These are phyloP conservation scores for Polytrichum commune DNA, from an alignment of 225 moss, liverwort and hornwort genomes.

Conservation along the genomic window DNA sequence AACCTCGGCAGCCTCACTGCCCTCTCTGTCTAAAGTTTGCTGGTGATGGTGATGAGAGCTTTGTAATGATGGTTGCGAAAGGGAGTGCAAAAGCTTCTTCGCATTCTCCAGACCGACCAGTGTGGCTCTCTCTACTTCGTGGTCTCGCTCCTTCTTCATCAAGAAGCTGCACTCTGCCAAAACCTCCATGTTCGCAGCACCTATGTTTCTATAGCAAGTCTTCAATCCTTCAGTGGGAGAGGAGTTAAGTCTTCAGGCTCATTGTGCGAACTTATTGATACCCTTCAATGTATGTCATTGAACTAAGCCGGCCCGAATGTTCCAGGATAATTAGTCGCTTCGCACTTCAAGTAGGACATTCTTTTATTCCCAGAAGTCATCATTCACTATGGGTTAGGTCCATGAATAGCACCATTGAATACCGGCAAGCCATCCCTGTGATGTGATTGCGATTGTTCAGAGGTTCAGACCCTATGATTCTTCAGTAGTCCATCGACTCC, in stretches of 20 bases:
- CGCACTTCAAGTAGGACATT: no score
- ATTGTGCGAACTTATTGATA: no score
- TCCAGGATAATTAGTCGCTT: no score
- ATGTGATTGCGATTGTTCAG: no score
- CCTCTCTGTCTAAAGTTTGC: constrained; percentile 19
- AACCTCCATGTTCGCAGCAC: constrained; percentile 15
- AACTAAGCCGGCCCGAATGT: no score
- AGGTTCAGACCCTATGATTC: no score
- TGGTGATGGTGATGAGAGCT: not conserved
- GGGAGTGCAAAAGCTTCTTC: constrained; percentile 20
- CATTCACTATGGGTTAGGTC: no score
- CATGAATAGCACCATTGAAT: no score
- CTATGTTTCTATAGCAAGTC: not conserved
- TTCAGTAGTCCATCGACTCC: no score
- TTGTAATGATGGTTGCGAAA: constrained; percentile 16
- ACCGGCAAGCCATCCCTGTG: no score
- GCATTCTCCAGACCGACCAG: constrained; percentile 22
- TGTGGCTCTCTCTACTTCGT: constrained; percentile 23
- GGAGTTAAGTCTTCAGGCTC: not conserved
- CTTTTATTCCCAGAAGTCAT: no score
- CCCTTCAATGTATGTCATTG: no score
- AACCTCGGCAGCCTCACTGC: constrained; percentile 38
- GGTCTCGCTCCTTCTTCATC: constrained; percentile 15
- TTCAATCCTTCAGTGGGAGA: not conserved
- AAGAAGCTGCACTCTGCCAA: constrained; percentile 12